Evolutionary conservation across 2,329 filamentous ascomycete genomes (phyloP).

Genomic region (Gyromitra esculenta): DNA sequence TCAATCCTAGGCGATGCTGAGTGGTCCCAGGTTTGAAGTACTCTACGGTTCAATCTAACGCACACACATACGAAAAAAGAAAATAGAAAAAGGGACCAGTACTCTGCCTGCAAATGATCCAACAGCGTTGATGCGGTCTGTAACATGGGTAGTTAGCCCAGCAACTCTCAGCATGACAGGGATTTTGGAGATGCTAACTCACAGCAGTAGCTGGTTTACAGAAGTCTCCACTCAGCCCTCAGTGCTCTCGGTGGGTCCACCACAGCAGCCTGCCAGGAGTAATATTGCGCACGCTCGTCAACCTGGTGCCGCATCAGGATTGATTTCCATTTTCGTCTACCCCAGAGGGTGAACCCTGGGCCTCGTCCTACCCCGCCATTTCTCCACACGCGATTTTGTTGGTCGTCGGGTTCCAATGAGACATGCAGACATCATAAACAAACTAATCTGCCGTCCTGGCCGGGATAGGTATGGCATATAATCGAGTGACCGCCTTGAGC

Average conservation of each 20-base stretch:
- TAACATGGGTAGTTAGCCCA: slow-evolving; percentile 3
- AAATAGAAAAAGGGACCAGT: not conserved
- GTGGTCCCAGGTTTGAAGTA: slow-evolving; percentile 27
- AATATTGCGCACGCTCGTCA: slow-evolving; percentile 19
- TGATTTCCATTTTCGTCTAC: slow-evolving; percentile 26
- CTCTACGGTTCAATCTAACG: slow-evolving; percentile 25
- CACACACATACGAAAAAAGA: slow-evolving; percentile 14
- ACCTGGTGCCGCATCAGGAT: slow-evolving; percentile 21
- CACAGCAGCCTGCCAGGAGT: not conserved
- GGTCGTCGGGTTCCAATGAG: slow-evolving; percentile 41
- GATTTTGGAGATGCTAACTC: slow-evolving; percentile 5
- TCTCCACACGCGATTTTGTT: slow-evolving; percentile 46
- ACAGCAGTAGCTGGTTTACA: slow-evolving; percentile 3
- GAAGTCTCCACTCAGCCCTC: not conserved
- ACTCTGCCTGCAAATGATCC: slow-evolving; percentile 8
- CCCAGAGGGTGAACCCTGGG: slow-evolving; percentile 30
- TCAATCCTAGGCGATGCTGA: slow-evolving; percentile 12
- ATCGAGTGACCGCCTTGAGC: not conserved
- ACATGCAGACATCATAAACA: slow-evolving; percentile 19
- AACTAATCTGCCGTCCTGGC: slow-evolving; percentile 27
- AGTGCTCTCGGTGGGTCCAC: not conserved
- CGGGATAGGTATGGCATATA: slow-evolving; percentile 34
- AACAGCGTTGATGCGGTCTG: not conserved
- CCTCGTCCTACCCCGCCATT: slow-evolving; percentile 48
- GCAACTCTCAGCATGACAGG: not conserved